phyloP scores from a whole-genome alignment of 805 yeast species.

The Teunomyces atbi region DNA sequence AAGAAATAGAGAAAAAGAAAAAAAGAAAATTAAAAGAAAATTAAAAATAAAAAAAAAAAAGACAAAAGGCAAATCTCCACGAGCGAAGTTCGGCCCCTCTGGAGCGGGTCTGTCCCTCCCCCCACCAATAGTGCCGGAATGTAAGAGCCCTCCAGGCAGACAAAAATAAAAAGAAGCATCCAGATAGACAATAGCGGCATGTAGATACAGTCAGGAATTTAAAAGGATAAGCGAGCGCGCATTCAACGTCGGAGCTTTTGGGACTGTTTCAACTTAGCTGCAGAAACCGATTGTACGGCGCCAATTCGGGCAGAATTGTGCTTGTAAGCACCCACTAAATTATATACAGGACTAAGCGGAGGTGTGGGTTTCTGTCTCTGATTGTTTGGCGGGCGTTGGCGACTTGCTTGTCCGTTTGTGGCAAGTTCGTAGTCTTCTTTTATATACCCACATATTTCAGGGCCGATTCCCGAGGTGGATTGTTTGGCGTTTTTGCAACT shows the following conservation, averaged over 20 bases:
- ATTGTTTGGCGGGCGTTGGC: background rate
- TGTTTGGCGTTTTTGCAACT: conserved; percentile 1
- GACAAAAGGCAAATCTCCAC: background rate
- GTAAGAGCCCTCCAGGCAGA: too few species aligned
- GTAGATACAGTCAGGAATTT: too few species aligned
- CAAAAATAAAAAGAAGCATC: background rate
- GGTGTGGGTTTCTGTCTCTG: background rate
- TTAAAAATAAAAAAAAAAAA: background rate
- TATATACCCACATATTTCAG: background rate
- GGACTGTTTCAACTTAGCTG: background rate
- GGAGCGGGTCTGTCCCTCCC: background rate
- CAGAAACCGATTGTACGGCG: conserved; percentile 1
- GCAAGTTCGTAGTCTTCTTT: background rate
- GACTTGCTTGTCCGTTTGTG: background rate
- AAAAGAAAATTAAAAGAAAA: background rate
- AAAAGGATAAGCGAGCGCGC: background rate
- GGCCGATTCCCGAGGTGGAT: background rate
- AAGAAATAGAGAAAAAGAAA: background rate
- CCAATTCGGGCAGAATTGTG: background rate
- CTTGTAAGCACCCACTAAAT: background rate
- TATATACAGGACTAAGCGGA: background rate
- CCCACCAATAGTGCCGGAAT: too few species aligned
- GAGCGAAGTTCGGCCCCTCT: background rate
- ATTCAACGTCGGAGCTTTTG: background rate
- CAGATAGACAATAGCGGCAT: background rate